A percentile compares a stretch with the other conserved stretches of the same genome.
phyloP scores from a whole-genome alignment of 1,284 basidiomycete genomes.

The Rhodotorula sp. region DNA sequence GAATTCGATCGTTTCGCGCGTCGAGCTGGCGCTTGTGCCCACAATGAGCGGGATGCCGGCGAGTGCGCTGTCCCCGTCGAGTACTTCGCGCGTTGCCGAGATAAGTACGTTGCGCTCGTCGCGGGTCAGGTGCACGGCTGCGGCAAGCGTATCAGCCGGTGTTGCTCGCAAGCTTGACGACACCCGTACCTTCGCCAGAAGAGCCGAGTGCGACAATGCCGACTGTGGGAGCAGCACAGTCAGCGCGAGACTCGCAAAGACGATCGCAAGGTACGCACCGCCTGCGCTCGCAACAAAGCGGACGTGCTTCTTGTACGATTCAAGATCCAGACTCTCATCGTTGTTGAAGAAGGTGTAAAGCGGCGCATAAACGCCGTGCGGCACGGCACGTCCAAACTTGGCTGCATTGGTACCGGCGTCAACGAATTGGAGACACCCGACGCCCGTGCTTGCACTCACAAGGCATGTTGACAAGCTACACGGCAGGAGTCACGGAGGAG shows the following conservation, averaged over 20 bases:
- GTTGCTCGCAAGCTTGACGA: background rate
- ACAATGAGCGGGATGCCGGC: slow-evolving; percentile 71
- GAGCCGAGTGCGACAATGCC: slow-evolving; percentile 29
- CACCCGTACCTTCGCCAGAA: slow-evolving; percentile 30
- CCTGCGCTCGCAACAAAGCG: slow-evolving; percentile 25
- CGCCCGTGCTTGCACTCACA: too few relatives aligned
- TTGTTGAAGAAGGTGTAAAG: slow-evolving; percentile 29
- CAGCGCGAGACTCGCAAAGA: background rate
- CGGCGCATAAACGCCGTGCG: slow-evolving; percentile 35
- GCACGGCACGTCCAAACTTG: slow-evolving; percentile 16
- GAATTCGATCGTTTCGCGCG: slow-evolving; percentile 77
- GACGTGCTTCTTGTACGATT: slow-evolving; percentile 32
- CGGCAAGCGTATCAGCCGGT: background rate
- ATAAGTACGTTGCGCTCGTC: slow-evolving; percentile 69
- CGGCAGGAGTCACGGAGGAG: too few relatives aligned
- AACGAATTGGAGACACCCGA: too few relatives aligned
- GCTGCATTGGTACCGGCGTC: background rate
- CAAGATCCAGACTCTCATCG: slow-evolving; percentile 28
- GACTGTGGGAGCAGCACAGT: slow-evolving; percentile 6
- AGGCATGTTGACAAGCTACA: too few relatives aligned
- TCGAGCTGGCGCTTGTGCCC: slow-evolving; percentile 76
- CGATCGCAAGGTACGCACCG: slow-evolving; percentile 2
- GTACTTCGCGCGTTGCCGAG: slow-evolving; percentile 66
- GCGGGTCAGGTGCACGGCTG: slow-evolving; percentile 70
- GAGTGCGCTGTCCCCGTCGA: slow-evolving; percentile 69